Evolutionary conservation across 352 stramenopile species (phyloP).

Genomic region (Peronospora tabacina): DNA sequence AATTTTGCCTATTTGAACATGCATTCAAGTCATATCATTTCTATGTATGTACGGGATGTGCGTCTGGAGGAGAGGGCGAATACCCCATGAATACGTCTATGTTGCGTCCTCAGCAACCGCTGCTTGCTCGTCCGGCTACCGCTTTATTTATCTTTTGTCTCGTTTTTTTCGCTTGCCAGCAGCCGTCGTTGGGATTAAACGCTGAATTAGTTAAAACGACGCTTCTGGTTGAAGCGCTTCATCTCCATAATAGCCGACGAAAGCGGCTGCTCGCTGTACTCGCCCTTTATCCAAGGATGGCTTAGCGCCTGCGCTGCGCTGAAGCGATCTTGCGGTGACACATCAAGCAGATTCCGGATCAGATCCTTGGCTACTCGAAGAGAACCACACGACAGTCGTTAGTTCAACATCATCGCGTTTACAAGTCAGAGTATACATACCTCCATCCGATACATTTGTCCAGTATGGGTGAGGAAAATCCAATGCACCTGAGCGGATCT

Average conservation of each 20-base stretch:
- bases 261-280: slow-evolving; percentile 74
- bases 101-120: slow-evolving; percentile 27
- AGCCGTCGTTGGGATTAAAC: slow-evolving; percentile 21
- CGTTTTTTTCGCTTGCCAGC: slow-evolving; percentile 14
- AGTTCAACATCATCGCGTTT: slow-evolving; percentile 2
- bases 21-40: slow-evolving; percentile 35
- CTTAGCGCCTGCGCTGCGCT: slow-evolving; percentile 60
- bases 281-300: slow-evolving; percentile 83
- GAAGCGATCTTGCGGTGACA: slow-evolving; percentile 62
- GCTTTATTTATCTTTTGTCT: slow-evolving; percentile 19
- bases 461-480: slow-evolving; percentile 81
- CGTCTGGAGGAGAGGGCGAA: slow-evolving; percentile 20
- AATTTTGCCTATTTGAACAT: slow-evolving; percentile 25
- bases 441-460: slow-evolving; percentile 79
- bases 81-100: slow-evolving; percentile 42
- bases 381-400: slow-evolving; percentile 1
- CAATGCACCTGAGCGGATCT: slow-evolving; percentile 72
- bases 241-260: slow-evolving; percentile 80
- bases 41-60: slow-evolving; percentile 29
- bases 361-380: slow-evolving; percentile 57
- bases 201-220: slow-evolving; percentile 62
- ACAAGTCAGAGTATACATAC: slow-evolving; percentile 17
- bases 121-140: slow-evolving; percentile 17
- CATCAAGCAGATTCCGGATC: slow-evolving; percentile 72
- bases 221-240: slow-evolving; percentile 87